A percentile compares a stretch with the other conserved stretches of the same genome.
Evolutionary conservation across 768 basidiomycete species (phyloP).

Genomic region (Tubosaeta brunneosetosa): DNA sequence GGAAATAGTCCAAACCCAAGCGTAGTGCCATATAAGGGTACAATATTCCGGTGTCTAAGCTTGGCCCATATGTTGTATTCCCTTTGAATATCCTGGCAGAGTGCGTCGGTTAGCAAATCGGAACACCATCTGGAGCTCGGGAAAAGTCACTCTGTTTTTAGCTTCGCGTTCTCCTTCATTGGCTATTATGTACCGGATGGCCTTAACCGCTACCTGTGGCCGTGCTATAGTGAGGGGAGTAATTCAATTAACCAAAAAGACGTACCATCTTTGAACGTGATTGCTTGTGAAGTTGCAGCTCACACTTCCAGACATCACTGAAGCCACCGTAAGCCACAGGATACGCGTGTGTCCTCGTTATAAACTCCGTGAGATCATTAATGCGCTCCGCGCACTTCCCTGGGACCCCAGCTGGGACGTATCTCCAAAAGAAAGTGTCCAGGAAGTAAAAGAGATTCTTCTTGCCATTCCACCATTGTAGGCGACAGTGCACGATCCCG

Average conservation of each 20-base stretch:
- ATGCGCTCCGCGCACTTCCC: not conserved
- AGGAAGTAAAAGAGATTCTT: not conserved
- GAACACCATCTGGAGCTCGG: not conserved
- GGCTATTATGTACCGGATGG: constrained; percentile 9
- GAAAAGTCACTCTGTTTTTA: constrained; percentile 14
- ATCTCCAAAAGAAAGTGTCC: not conserved
- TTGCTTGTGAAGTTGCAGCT: not conserved
- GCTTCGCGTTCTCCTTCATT: constrained; percentile 1
- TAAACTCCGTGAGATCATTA: constrained; percentile 13
- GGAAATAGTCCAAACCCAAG: constrained; percentile 23
- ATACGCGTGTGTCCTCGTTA: constrained; percentile 14
- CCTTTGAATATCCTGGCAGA: constrained; percentile 20
- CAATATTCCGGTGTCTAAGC: constrained; percentile 28
- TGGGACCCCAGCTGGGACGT: not conserved
- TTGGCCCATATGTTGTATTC: constrained; percentile 29
- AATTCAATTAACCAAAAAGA: not conserved
- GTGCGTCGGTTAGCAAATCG: constrained; percentile 4
- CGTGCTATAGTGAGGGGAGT: too few relatives aligned
- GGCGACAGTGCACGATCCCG: not conserved
- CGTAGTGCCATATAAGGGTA: constrained; percentile 28
- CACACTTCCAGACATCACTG: constrained; percentile 29
- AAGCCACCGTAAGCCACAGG: constrained; percentile 28
- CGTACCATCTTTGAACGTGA: constrained; percentile 10
- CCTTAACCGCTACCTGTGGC: constrained; percentile 26
- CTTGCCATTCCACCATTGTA: not conserved